Conservation (phyloP, 179 eudicot genomes). For the Spinacia oleracea region DNA sequence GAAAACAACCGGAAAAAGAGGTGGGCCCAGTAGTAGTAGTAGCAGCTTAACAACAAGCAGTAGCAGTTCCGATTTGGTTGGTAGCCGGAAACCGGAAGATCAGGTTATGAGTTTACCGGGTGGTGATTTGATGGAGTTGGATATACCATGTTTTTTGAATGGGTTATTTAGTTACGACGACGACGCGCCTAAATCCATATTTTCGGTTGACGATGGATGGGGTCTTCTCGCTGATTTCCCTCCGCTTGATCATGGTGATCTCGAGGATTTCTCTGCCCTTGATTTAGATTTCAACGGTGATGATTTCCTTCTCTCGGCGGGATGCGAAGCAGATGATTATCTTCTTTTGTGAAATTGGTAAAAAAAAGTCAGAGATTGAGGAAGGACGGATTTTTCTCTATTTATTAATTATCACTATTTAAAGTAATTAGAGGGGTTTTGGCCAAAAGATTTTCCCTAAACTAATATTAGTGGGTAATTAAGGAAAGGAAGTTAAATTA, state of each 20-base stretch:
- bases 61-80: neutral
- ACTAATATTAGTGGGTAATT: slow-evolving; percentile 4
- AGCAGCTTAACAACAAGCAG: neutral
- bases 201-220: slow-evolving; percentile 23
- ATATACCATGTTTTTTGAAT: slow-evolving; percentile 31
- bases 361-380: neutral
- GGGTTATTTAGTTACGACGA: slow-evolving; percentile 39
- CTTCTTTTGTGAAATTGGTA: slow-evolving; percentile 22
- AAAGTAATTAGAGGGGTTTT: neutral
- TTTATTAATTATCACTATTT: too few species aligned
- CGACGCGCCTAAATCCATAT: slow-evolving; percentile 28
- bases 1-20: neutral
- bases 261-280: slow-evolving; percentile 19
- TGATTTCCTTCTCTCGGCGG: neutral
- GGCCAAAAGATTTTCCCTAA: neutral
- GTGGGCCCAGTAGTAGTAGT: neutral
- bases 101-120: neutral
- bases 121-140: neutral
- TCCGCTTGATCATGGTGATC: slow-evolving; percentile 22
- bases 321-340: slow-evolving; percentile 39
- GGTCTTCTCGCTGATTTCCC: neutral
- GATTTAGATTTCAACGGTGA: slow-evolving; percentile 10
- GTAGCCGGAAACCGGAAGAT: slow-evolving; percentile 22
- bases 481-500: neutral
- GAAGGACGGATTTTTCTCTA: neutral